A percentile compares a stretch with the other conserved stretches of the same genome.
These are phyloP conservation scores for Vararia minispora DNA, from an alignment of 768 basidiomycete species.

Conservation along the genomic window DNA sequence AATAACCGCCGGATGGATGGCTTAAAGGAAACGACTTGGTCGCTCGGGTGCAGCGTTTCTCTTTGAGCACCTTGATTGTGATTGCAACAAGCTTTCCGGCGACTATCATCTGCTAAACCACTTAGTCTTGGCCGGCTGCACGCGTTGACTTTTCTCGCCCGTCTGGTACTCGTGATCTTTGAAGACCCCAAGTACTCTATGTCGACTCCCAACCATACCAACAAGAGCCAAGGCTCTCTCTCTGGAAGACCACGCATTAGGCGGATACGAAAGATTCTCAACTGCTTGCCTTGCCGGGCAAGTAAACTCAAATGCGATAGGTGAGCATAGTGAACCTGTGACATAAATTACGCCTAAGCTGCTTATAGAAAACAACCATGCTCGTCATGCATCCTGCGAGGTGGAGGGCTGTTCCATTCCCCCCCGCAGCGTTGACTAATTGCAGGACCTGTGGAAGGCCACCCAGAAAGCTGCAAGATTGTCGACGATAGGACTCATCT, in stretches of 20 bases:
- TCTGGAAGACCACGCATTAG: slow-evolving; percentile 11
- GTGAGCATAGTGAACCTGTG: background rate
- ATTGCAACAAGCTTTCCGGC: no score
- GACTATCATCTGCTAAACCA: no score
- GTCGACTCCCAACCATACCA: no score
- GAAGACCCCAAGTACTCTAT: no score
- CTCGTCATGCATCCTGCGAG: slow-evolving; percentile 14
- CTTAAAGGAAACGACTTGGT: no score
- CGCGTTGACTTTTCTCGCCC: no score
- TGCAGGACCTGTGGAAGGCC: slow-evolving; percentile 6
- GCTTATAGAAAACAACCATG: slow-evolving; percentile 11
- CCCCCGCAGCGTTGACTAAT: background rate
- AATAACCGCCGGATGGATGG: no score
- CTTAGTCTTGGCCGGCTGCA: no score
- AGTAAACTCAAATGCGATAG: slow-evolving; percentile 16
- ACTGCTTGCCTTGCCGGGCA: slow-evolving; percentile 13
- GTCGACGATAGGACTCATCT: slow-evolving; percentile 11
- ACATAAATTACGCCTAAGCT: background rate
- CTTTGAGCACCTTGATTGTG: no score
- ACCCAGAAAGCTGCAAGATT: slow-evolving; percentile 12
- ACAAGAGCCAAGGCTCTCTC: no score
- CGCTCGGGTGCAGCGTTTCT: no score
- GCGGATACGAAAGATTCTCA: slow-evolving; percentile 13
- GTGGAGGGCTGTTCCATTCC: background rate
- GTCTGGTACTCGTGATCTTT: no score